Evolutionary conservation across 2,329 filamentous ascomycete species (phyloP).

Genomic region (Nannizzia gypsea): DNA sequence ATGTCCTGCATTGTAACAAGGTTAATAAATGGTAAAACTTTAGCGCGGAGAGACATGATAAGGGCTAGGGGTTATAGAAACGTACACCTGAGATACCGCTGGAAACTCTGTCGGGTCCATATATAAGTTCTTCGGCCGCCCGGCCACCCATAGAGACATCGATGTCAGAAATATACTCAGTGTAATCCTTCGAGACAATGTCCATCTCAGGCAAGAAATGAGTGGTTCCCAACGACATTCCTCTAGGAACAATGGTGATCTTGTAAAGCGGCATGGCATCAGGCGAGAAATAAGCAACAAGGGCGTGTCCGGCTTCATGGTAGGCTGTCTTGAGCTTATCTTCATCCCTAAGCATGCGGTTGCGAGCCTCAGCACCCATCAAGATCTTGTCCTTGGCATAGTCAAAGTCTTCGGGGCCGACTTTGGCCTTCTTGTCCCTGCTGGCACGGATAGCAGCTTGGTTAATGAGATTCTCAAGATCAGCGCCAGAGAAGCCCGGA

Average conservation of each 20-base stretch:
- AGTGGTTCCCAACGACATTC: slow-evolving; percentile 74
- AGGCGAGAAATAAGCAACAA: slow-evolving; percentile 74
- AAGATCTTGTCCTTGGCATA: slow-evolving; percentile 98
- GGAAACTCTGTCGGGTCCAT: slow-evolving; percentile 80
- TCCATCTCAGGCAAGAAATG: slow-evolving; percentile 83
- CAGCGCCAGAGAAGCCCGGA: slow-evolving; percentile 84
- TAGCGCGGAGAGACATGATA: not conserved
- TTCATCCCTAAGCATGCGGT: slow-evolving; percentile 78
- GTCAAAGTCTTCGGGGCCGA: slow-evolving; percentile 72
- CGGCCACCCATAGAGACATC: slow-evolving; percentile 76
- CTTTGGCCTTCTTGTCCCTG: slow-evolving; percentile 63
- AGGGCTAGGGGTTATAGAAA: slow-evolving; percentile 27
- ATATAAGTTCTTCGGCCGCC: slow-evolving; percentile 80
- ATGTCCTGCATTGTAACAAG: slow-evolving; percentile 57
- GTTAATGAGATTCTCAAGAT: slow-evolving; percentile 93
- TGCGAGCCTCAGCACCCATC: slow-evolving; percentile 88
- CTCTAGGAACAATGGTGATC: slow-evolving; percentile 89
- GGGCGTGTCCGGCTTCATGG: slow-evolving; percentile 88
- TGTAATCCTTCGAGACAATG: slow-evolving; percentile 77
- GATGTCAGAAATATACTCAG: slow-evolving; percentile 68
- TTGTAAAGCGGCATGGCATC: slow-evolving; percentile 77
- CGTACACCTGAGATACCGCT: slow-evolving; percentile 67
- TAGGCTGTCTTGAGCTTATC: slow-evolving; percentile 95
- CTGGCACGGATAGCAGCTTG: slow-evolving; percentile 92
- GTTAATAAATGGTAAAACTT: slow-evolving; percentile 13